Evolutionary conservation across 345 rosid species (phyloP), one percentile per base, ranked within the genome.

Genomic region (Nasturtium officinale): DNA sequence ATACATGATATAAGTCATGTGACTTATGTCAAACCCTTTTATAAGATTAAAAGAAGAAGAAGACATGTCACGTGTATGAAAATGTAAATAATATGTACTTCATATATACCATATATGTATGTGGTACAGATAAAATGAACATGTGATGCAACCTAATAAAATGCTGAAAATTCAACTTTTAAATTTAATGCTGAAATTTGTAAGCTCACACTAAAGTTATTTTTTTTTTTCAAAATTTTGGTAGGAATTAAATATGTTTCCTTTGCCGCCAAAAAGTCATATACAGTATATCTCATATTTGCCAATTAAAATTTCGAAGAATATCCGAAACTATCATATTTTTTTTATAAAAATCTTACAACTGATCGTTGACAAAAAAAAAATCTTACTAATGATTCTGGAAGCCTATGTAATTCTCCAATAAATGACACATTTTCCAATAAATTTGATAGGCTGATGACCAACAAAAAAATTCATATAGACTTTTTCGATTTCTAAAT

Each of bases 71-170:
- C 63, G 54, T 73, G 46, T 73, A 12, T 26, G 28, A 8, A 71
- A 35, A 40, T 12, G 53, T 23, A 15, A 38, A 12, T 38, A 54
- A 55, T 29, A 42, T 18, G 23, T 26, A 53, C 26, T 42, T 72
- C 52, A 20, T 23, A 20, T 13, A 17, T 18, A 71, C 25, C 2
- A 23, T 23, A 37, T 15, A 52, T 51, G 53, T 15, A 52, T 51
- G 53, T 28, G 3, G 68, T 61, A 37, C 40, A 71, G 16, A 59
- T 6, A n/a, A 6, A 32, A 32, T 69, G 55, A 12, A 26, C 50
- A 71, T 28, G 51, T 48, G 74, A 47, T 45, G 17, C 53, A 68
- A 68, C 42, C 25, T 28, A 68, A 18, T 5, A 29, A 55, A 29
- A 29, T 55, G 18, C 42, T 28, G 9, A n/a, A 5, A 42, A 2